Conservation (phyloP, 2,329 filamentous ascomycete species). For the Colletotrichum cuscutae region DNA sequence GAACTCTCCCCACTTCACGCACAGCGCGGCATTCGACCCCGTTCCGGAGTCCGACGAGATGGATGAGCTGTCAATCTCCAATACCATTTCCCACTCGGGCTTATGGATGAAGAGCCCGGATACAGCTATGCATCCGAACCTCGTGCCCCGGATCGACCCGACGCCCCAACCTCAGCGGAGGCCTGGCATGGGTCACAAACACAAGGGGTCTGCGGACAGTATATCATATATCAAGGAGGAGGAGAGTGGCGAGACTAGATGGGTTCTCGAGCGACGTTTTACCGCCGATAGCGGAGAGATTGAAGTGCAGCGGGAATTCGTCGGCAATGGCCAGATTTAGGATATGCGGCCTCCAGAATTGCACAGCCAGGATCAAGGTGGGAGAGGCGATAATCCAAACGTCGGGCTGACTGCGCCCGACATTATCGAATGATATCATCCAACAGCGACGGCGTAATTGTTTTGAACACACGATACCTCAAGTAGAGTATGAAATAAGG, state of each 20-base stretch:
- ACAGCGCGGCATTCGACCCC: constrained; percentile 47
- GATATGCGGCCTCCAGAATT: not conserved
- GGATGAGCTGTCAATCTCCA: constrained; percentile 32
- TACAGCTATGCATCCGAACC: constrained; percentile 26
- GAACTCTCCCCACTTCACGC: constrained; percentile 39
- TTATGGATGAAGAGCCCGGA: constrained; percentile 40
- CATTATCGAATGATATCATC: constrained; percentile 12
- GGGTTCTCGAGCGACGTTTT: constrained; percentile 76
- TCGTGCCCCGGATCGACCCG: constrained; percentile 34
- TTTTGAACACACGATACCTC: constrained; percentile 21
- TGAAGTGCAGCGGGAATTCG: constrained; percentile 72
- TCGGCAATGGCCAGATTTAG: constrained; percentile 65
- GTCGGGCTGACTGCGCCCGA: not conserved
- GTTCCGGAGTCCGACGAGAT: constrained; percentile 53
- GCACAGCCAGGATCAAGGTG: too few species aligned
- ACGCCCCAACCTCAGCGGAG: constrained; percentile 36
- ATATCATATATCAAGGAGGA: constrained; percentile 76
- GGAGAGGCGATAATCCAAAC: not conserved
- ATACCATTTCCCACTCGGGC: constrained; percentile 39
- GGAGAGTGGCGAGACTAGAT: constrained; percentile 67
- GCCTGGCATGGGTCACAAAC: constrained; percentile 56
- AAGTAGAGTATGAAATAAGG: not conserved
- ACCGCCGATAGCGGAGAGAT: constrained; percentile 73
- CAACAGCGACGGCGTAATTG: constrained; percentile 19
- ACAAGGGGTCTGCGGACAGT: constrained; percentile 71